A percentile compares a stretch with the other conserved stretches of the same genome.
Evolutionary conservation across 768 basidiomycete genomes (phyloP).

Genomic region (Hortiboletus campestris): DNA sequence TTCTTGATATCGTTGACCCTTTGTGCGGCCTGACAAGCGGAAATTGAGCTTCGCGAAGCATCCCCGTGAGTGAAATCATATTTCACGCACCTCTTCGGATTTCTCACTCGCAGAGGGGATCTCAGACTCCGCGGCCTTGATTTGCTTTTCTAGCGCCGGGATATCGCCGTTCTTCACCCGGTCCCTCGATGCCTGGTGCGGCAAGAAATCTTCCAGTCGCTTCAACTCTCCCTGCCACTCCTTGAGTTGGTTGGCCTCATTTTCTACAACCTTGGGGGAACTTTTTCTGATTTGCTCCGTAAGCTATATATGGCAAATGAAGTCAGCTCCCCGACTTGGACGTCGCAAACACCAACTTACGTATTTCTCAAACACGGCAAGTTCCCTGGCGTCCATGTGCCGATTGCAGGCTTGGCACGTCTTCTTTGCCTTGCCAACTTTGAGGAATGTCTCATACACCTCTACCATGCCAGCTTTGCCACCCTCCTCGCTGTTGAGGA

Average conservation of each 20-base stretch:
- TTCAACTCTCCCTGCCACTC: constrained; percentile 62
- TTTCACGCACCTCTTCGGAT: constrained; percentile 61
- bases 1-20: constrained; percentile 52
- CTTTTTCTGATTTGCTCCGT: constrained; percentile 58
- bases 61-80: background rate
- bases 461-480: constrained; percentile 36
- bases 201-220: constrained; percentile 56
- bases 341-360: constrained; percentile 38
- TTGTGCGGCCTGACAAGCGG: constrained; percentile 45
- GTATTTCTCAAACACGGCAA: constrained; percentile 65
- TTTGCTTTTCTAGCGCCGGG: constrained; percentile 59
- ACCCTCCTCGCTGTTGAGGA: constrained; percentile 15
- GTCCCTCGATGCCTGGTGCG: constrained; percentile 51
- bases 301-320: constrained; percentile 43
- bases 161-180: constrained; percentile 62
- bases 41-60: background rate
- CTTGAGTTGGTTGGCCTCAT: constrained; percentile 36
- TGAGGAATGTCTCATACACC: constrained; percentile 56
- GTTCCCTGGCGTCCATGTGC: constrained; percentile 52
- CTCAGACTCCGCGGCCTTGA: constrained; percentile 53
- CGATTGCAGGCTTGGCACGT: constrained; percentile 78
- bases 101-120: constrained; percentile 49
- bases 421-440: constrained; percentile 59
- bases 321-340: background rate
- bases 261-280: constrained; percentile 44